These are phyloP conservation scores for Penicillium psychrofluorescens DNA, from an alignment of 495 filamentous ascomycete species.

Conservation along the genomic window DNA sequence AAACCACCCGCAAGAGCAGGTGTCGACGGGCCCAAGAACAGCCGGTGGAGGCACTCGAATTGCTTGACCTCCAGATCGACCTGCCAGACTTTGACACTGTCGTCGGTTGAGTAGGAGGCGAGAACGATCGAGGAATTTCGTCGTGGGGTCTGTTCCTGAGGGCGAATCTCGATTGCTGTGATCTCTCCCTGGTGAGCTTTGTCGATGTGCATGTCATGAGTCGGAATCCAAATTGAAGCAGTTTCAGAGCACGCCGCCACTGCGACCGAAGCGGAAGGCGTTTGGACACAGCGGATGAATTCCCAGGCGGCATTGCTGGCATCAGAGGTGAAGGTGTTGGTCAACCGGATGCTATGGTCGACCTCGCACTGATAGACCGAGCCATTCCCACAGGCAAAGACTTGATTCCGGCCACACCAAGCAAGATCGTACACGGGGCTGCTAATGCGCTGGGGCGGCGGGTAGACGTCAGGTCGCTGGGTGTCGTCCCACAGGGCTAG, in stretches of 20 bases:
- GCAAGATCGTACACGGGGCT: constrained; percentile 30
- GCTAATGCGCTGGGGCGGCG: constrained; percentile 30
- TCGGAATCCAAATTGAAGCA: constrained; percentile 37
- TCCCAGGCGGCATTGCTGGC: constrained; percentile 26
- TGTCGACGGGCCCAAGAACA: constrained; percentile 36
- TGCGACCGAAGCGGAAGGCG: constrained; percentile 18
- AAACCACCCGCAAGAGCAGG: constrained; percentile 59
- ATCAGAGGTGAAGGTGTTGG: constrained; percentile 26
- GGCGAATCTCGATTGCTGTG: constrained; percentile 38
- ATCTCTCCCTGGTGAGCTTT: constrained; percentile 38
- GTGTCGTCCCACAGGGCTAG: constrained; percentile 41
- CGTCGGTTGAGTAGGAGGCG: constrained; percentile 47
- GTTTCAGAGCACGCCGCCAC: constrained; percentile 28
- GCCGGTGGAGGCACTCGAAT: constrained; percentile 46
- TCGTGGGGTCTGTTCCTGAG: constrained; percentile 19
- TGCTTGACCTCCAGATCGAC: constrained; percentile 50
- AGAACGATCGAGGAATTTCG: constrained; percentile 26
- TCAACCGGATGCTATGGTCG: constrained; percentile 30
- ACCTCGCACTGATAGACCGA: constrained; percentile 37
- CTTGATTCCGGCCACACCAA: constrained; percentile 27
- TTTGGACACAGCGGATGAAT: constrained; percentile 28
- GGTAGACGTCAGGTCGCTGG: constrained; percentile 34
- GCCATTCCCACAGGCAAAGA: constrained; percentile 34
- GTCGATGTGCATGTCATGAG: constrained; percentile 33
- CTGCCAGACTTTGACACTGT: constrained; percentile 64